Percentiles rank a stretch among this genome's conserved stretches.
Conservation (phyloP, 2,329 filamentous ascomycete species). For the Fusarium tjaetaba region DNA sequence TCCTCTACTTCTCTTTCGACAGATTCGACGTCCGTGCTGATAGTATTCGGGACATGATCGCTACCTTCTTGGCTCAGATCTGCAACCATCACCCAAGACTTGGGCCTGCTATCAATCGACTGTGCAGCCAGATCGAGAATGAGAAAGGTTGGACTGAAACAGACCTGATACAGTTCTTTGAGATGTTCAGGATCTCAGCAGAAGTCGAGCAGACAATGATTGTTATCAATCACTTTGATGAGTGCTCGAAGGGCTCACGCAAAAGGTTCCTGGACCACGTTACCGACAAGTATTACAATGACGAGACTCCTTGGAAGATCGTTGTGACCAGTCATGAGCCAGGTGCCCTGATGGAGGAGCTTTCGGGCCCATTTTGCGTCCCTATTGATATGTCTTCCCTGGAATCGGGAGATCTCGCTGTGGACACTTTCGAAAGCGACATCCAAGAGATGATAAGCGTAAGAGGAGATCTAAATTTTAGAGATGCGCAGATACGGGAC, state of each 20-base stretch:
- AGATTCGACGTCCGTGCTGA: conserved; percentile 3
- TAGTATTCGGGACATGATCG: conserved; percentile 8
- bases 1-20: conserved; percentile 6
- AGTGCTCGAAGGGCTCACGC: not conserved
- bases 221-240: not conserved
- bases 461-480: fast-evolving
- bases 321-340: not conserved
- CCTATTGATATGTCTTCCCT: not conserved
- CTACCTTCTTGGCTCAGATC: not conserved
- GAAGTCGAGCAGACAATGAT: not conserved
- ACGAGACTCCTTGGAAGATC: not conserved
- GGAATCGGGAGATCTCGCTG: fast-evolving
- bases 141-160: conserved; percentile 1
- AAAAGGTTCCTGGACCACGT: not conserved
- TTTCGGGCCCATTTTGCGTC: not conserved
- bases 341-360: not conserved
- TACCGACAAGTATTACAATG: not conserved
- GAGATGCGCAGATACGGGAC: fast-evolving
- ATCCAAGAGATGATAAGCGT: not conserved
- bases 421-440: fast-evolving
- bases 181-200: not conserved
- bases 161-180: conserved; percentile 5
- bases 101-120: not conserved
- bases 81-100: not conserved
- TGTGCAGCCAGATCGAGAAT: not conserved